Conservation (phyloP, 2,329 filamentous ascomycete genomes). For the Microdochium trichocladiopsis region DNA sequence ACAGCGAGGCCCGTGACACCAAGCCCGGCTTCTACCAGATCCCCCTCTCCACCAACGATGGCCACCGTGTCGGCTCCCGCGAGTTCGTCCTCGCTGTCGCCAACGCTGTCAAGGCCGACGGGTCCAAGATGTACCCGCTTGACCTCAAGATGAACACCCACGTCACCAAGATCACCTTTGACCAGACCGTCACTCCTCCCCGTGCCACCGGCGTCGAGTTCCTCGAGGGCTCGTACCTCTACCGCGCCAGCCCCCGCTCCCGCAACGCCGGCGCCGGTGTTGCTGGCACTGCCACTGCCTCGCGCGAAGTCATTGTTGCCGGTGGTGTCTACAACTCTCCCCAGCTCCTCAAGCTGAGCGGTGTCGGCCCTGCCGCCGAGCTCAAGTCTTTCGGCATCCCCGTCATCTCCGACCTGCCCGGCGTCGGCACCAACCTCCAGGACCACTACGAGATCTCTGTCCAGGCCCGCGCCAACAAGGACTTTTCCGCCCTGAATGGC, state of each 20-base stretch:
- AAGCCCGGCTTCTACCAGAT: conserved; percentile 47
- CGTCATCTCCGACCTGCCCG: conserved; percentile 43
- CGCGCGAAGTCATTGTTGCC: conserved; percentile 40
- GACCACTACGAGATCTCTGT: conserved; percentile 45
- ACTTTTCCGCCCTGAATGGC: conserved; percentile 26
- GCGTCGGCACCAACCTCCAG: conserved; percentile 51
- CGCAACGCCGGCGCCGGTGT: conserved; percentile 16
- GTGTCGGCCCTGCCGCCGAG: conserved; percentile 30
- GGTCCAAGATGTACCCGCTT: conserved; percentile 46
- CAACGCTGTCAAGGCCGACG: conserved; percentile 40
- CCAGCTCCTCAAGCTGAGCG: conserved; percentile 43
- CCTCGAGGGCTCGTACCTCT: conserved; percentile 36
- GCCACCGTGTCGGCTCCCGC: conserved; percentile 44
- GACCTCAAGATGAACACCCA: conserved; percentile 42
- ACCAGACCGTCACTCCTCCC: conserved; percentile 26
- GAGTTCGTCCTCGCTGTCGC: conserved; percentile 45
- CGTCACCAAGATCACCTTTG: conserved; percentile 37
- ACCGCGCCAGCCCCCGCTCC: conserved; percentile 32
- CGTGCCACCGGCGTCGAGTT: conserved; percentile 40
- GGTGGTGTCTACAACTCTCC: conserved; percentile 47
- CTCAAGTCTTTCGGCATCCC: conserved; percentile 26
- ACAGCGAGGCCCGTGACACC: conserved; percentile 41
- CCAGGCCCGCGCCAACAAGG: conserved; percentile 30
- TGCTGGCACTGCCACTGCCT: conserved; percentile 26
- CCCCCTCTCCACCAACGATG: conserved; percentile 45